A percentile compares a stretch with the other conserved stretches of the same genome.
Conservation (phyloP, 2,329 filamentous ascomycete species). For the Colletotrichum orbiculare region DNA sequence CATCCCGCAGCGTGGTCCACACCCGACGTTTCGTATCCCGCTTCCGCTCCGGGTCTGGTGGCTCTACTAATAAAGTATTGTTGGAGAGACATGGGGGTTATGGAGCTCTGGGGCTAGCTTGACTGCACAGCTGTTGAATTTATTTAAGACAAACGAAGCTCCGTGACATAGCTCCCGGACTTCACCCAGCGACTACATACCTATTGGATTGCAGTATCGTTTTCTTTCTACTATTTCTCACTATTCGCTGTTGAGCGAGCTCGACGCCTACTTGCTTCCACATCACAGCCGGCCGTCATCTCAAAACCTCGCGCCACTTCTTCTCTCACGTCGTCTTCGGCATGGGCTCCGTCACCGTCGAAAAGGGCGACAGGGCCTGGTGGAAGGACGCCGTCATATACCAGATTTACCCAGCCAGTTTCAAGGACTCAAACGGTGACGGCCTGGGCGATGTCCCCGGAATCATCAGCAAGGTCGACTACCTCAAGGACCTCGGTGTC, state of each 20-base stretch:
- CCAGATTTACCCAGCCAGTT: conserved; percentile 70
- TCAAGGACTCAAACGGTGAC: conserved; percentile 66
- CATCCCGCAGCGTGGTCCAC: conserved; percentile 30
- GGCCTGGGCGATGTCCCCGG: conserved; percentile 72
- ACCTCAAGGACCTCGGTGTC: conserved; percentile 69
- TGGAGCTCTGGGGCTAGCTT: conserved; percentile 6
- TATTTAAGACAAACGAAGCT: conserved; percentile 18
- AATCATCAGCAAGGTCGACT: conserved; percentile 71
- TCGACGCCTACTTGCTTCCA: neutral
- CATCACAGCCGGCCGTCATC: neutral
- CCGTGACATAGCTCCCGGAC: neutral
- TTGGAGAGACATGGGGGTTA: neutral
- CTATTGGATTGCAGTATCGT: neutral
- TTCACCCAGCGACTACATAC: neutral
- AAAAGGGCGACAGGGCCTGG: conserved; percentile 48
- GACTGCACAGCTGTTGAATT: conserved; percentile 2
- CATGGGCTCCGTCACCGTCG: conserved; percentile 32
- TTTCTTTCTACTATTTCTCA: neutral
- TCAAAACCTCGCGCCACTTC: too few relatives aligned
- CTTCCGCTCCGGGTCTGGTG: conserved; percentile 5
- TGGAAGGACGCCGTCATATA: conserved; percentile 70
- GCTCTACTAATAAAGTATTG: neutral
- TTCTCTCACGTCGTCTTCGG: neutral
- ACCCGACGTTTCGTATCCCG: conserved; percentile 36
- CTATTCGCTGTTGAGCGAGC: neutral